These are phyloP conservation scores for Amylostereum chailletii DNA, from an alignment of 1,284 basidiomycete genomes.

Conservation along the genomic window DNA sequence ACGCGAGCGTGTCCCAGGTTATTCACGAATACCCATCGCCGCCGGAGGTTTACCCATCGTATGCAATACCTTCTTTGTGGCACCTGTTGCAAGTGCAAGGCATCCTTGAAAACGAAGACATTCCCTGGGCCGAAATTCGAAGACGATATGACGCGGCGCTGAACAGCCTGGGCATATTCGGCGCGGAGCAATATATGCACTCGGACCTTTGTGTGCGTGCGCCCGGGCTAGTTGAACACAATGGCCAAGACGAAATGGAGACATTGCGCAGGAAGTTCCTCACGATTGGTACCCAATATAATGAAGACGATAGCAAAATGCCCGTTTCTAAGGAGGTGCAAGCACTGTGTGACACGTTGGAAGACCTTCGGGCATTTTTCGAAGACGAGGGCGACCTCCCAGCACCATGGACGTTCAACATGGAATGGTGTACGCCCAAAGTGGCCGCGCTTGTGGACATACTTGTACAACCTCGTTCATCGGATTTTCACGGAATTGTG, in stretches of 20 bases:
- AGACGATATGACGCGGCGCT: conserved; percentile 53
- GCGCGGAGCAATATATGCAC: conserved; percentile 55
- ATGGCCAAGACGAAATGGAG: conserved; percentile 35
- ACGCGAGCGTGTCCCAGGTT: conserved; percentile 27
- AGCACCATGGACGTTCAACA: conserved; percentile 26
- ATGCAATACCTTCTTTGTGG: conserved; percentile 47
- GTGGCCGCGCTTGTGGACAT: conserved; percentile 51
- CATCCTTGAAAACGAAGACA: conserved; percentile 29
- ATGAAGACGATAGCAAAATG: neutral
- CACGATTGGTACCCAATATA: neutral
- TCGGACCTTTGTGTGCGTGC: conserved; percentile 46
- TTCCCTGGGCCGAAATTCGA: conserved; percentile 47
- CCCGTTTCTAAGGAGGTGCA: conserved; percentile 6
- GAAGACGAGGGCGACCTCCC: conserved; percentile 29
- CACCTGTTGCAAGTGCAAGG: conserved; percentile 41
- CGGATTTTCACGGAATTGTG: conserved; percentile 68
- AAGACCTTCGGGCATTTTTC: conserved; percentile 44
- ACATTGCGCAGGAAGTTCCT: conserved; percentile 8
- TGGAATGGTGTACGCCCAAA: conserved; percentile 68
- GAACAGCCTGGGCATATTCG: conserved; percentile 40
- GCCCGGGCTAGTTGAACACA: conserved; percentile 25
- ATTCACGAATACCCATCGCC: conserved; percentile 48
- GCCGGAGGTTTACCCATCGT: conserved; percentile 38
- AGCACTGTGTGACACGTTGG: conserved; percentile 30
- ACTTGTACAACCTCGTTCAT: conserved; percentile 43